Evolutionary conservation across 2,329 filamentous ascomycete species (phyloP).

Genomic region (Cordyceps cicadae): DNA sequence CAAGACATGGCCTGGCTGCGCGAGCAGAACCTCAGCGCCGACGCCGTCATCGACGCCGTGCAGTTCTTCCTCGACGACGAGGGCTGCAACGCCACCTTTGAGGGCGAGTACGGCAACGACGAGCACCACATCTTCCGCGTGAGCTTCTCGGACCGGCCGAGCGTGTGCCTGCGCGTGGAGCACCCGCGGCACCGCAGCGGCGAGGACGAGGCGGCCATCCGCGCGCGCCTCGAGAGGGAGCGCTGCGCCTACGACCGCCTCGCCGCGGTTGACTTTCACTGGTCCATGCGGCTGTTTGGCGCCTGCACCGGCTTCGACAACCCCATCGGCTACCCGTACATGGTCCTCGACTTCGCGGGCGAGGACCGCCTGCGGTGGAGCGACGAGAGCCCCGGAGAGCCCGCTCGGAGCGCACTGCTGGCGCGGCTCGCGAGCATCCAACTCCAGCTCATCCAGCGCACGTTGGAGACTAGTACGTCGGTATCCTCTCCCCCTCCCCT

Average conservation of each 20-base stretch:
- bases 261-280: neutral
- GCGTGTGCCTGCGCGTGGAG: neutral
- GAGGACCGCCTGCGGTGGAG: neutral
- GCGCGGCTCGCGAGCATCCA: neutral
- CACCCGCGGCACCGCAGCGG: neutral
- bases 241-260: neutral
- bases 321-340: neutral
- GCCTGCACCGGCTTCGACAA: slow-evolving; percentile 3
- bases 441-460: neutral
- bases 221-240: neutral
- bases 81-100: neutral
- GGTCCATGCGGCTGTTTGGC: neutral
- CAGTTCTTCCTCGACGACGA: neutral
- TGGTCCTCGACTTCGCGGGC: slow-evolving; percentile 1
- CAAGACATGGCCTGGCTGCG: neutral
- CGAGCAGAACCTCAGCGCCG: neutral
- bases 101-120: neutral
- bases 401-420: neutral
- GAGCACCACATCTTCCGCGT: neutral
- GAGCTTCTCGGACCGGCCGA: neutral
- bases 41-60: neutral
- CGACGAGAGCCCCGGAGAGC: neutral
- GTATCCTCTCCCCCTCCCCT: neutral
- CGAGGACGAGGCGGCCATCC: neutral
- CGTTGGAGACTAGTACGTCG: neutral